Percentiles rank a stretch among this genome's conserved stretches.
Conservation (phyloP, 2,329 filamentous ascomycete genomes). For the Sporothrix sp. region DNA sequence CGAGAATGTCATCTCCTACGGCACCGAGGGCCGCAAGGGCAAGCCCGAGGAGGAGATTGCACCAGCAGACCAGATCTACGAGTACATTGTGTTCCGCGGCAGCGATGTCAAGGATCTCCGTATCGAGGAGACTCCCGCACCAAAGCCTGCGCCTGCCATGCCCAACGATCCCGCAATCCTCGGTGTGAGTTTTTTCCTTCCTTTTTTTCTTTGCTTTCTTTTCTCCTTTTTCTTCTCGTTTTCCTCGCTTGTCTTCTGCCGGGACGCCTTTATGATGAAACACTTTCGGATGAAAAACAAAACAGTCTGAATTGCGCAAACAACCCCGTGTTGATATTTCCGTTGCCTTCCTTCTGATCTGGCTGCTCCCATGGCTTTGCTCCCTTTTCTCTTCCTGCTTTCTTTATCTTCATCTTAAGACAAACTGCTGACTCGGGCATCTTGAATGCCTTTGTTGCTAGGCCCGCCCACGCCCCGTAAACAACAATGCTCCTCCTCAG, state of each 20-base stretch:
- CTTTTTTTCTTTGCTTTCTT: conserved; percentile 10
- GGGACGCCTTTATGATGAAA: conserved; percentile 61
- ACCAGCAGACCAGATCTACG: conserved; percentile 81
- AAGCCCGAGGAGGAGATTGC: conserved; percentile 73
- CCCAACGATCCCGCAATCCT: conserved; percentile 95
- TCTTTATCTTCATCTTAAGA: neutral
- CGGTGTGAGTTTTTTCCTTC: conserved; percentile 57
- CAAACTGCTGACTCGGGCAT: conserved; percentile 1
- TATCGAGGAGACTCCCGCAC: conserved; percentile 72
- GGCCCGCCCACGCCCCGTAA: conserved; percentile 29
- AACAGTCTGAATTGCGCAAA: conserved; percentile 85
- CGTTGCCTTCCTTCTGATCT: conserved; percentile 99
- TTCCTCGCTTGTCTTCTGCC: neutral
- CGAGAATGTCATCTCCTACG: conserved; percentile 89
- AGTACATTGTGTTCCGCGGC: conserved; percentile 97
- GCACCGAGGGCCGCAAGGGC: conserved; percentile 80
- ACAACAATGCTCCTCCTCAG: conserved; percentile 24
- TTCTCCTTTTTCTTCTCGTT: neutral
- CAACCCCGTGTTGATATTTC: conserved; percentile 89
- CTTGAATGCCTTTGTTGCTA: conserved; percentile 16
- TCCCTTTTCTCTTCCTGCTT: neutral
- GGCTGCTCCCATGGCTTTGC: neutral
- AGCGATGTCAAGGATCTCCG: conserved; percentile 97
- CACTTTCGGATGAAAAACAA: conserved; percentile 92
- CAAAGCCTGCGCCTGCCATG: conserved; percentile 65